A percentile compares a stretch with the other conserved stretches of the same genome.
Conservation (phyloP, 306 rosid genomes). For the Delonix regia region DNA sequence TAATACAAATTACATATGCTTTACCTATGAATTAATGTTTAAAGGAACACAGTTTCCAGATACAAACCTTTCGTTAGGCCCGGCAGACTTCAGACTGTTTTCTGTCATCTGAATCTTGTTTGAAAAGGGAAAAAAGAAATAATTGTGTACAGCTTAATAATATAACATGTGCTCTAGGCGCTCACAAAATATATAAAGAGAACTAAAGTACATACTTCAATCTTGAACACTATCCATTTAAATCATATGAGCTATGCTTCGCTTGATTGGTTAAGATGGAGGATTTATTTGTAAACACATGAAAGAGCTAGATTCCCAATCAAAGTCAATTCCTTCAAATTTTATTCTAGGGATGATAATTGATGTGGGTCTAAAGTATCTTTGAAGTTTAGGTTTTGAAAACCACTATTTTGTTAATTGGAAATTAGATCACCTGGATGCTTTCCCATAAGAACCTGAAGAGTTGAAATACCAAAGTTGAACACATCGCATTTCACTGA, state of each 20-base stretch:
- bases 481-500: not conserved
- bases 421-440: not conserved
- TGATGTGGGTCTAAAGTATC: not conserved
- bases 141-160: too few relatives aligned
- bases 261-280: not conserved
- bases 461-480: not conserved
- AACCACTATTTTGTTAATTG: not conserved
- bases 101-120: too few relatives aligned
- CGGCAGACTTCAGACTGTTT: too few relatives aligned
- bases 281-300: not conserved
- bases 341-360: not conserved
- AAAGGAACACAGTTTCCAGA: too few relatives aligned
- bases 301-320: not conserved
- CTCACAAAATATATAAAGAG: not conserved
- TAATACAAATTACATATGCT: too few relatives aligned
- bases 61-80: too few relatives aligned
- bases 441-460: not conserved
- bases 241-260: not conserved
- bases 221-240: not conserved
- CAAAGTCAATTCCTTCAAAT: not conserved
- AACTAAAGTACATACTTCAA: not conserved
- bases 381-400: not conserved
- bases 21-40: too few relatives aligned
- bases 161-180: too few relatives aligned
- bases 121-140: too few relatives aligned